phyloP scores from a whole-genome alignment of 331 rosid species.

The Pyracantha coccinea region DNA sequence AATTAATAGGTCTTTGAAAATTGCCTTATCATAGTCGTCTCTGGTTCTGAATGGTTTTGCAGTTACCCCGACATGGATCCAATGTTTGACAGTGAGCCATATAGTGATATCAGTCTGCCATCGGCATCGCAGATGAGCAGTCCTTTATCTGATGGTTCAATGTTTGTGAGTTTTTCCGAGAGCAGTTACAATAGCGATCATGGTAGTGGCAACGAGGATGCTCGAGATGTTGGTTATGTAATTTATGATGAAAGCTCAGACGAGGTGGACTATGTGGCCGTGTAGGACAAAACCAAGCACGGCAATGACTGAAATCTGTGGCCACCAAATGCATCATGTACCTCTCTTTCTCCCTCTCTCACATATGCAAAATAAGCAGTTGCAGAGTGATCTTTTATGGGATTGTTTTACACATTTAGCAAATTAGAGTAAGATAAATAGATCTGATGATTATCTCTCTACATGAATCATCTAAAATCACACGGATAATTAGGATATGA shows the following conservation, averaged over 20 bases:
- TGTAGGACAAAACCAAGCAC: slow-evolving; percentile 22
- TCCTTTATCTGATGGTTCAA: slow-evolving; percentile 60
- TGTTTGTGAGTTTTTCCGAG: slow-evolving; percentile 75
- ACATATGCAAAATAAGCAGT: not conserved
- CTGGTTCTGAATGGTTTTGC: slow-evolving; percentile 35
- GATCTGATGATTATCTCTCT: no score
- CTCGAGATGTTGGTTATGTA: slow-evolving; percentile 45
- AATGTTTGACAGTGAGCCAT: slow-evolving; percentile 54
- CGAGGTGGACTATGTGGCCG: slow-evolving; percentile 55
- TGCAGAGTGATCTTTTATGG: not conserved
- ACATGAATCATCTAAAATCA: no score
- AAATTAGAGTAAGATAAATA: no score
- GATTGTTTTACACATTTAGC: not conserved
- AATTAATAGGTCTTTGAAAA: not conserved
- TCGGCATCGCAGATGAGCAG: slow-evolving; percentile 67
- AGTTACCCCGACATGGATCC: slow-evolving; percentile 66
- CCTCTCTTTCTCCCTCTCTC: slow-evolving; percentile 3
- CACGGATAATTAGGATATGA: no score
- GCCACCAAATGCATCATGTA: slow-evolving; percentile 38
- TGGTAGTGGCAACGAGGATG: slow-evolving; percentile 96
- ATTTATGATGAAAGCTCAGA: slow-evolving; percentile 86
- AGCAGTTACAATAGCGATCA: slow-evolving; percentile 89
- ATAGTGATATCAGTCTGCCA: slow-evolving; percentile 60
- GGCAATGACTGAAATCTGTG: slow-evolving; percentile 21
- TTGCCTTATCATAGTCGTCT: slow-evolving; percentile 9